These are phyloP conservation scores for Quercus tomentella DNA, from an alignment of 331 rosid species.

Conservation along the genomic window DNA sequence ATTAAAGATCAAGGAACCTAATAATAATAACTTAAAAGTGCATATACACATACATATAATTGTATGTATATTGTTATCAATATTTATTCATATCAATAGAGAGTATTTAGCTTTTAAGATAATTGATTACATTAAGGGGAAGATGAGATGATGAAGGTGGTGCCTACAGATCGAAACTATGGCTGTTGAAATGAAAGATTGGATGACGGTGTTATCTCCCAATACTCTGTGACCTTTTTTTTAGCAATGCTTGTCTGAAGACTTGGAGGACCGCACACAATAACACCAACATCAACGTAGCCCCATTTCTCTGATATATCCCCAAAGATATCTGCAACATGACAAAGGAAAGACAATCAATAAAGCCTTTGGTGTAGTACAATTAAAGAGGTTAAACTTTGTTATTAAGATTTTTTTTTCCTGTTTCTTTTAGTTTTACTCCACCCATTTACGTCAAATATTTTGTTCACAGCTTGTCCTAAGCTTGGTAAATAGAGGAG, in stretches of 20 bases:
- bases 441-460: too few relatives aligned
- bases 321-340: conserved; percentile 53
- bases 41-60: too few relatives aligned
- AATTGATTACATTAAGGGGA: neutral
- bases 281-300: conserved; percentile 56
- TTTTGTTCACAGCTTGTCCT: too few relatives aligned
- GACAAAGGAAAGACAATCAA: neutral
- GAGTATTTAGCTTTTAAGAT: too few relatives aligned
- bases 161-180: conserved; percentile 52
- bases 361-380: neutral
- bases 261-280: conserved; percentile 78
- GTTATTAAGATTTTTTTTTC: too few relatives aligned
- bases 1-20: too few relatives aligned
- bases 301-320: conserved; percentile 56
- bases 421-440: too few relatives aligned
- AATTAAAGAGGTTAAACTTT: too few relatives aligned
- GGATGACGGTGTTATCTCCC: conserved; percentile 44
- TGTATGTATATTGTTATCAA: too few relatives aligned
- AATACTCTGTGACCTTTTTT: conserved; percentile 55
- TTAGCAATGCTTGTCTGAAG: conserved; percentile 63
- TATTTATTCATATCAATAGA: too few relatives aligned
- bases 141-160: neutral
- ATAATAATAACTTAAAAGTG: too few relatives aligned
- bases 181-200: conserved; percentile 79
- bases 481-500: too few relatives aligned